Percentiles rank a stretch among this genome's conserved stretches.
Conservation (phyloP, 1,284 basidiomycete species). For the Meripilus lineatus region DNA sequence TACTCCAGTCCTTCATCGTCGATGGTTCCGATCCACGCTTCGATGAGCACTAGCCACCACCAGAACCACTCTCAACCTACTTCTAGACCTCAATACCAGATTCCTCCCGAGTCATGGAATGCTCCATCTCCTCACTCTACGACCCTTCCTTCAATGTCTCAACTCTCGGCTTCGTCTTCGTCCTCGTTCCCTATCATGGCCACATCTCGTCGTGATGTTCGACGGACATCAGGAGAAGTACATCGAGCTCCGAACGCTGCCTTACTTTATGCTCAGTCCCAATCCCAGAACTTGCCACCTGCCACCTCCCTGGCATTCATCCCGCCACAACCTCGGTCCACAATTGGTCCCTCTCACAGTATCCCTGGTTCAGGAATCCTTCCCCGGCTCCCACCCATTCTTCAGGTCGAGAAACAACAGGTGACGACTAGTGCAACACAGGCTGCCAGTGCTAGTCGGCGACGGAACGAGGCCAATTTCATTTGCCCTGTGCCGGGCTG, state of each 20-base stretch:
- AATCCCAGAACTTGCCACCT: slow-evolving; percentile 22
- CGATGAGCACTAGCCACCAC: background rate
- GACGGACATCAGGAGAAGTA: background rate
- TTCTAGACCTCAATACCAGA: background rate
- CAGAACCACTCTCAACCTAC: slow-evolving; percentile 1
- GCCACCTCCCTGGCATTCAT: slow-evolving; percentile 7
- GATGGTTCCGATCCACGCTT: slow-evolving; percentile 1
- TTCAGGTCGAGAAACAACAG: slow-evolving; percentile 87
- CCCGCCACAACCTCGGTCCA: slow-evolving; percentile 8
- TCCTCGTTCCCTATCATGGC: background rate
- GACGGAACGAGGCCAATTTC: slow-evolving; percentile 89
- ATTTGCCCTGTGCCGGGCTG: slow-evolving; percentile 93
- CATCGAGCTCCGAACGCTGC: slow-evolving; percentile 31
- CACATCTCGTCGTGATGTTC: background rate
- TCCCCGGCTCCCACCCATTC: slow-evolving; percentile 72
- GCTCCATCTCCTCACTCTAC: background rate
- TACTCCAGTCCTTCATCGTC: slow-evolving; percentile 1
- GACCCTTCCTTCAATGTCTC: background rate
- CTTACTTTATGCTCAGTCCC: slow-evolving; percentile 43
- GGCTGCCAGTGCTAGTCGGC: slow-evolving; percentile 82
- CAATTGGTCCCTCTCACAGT: slow-evolving; percentile 10
- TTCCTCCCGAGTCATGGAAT: slow-evolving; percentile 6
- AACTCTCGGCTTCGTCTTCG: background rate
- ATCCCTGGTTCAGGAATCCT: slow-evolving; percentile 44
- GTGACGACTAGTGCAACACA: slow-evolving; percentile 96